phyloP scores from a whole-genome alignment of 202 grass and related monocot species.

The Cymbopogon flexuosus region DNA sequence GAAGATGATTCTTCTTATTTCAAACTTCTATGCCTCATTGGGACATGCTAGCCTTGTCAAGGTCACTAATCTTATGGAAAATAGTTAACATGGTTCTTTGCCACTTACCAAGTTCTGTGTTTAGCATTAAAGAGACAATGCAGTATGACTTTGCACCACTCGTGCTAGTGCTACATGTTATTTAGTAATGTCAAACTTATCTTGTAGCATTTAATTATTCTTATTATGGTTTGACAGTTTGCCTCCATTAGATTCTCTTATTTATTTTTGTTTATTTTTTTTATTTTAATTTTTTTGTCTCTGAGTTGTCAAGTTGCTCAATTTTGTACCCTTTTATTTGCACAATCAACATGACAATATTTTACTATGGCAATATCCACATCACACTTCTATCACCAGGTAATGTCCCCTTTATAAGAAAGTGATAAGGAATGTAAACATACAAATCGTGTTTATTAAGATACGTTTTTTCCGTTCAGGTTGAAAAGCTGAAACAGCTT shows the following conservation, averaged over 20 bases:
- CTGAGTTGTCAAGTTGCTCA: background rate
- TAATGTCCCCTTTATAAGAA: background rate
- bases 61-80: background rate
- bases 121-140: background rate
- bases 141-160: background rate
- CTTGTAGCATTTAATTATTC: background rate
- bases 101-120: background rate
- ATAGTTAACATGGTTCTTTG: background rate
- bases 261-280: no score
- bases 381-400: conserved; percentile 3
- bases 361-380: background rate
- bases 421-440: conserved; percentile 2
- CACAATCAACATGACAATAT: background rate
- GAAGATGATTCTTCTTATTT: background rate
- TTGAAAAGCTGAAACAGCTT: conserved; percentile 68
- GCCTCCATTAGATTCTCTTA: background rate
- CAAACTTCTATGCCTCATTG: background rate
- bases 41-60: background rate
- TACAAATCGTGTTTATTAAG: background rate
- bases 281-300: background rate
- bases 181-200: background rate
- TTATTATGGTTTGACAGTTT: background rate
- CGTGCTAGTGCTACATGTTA: background rate
- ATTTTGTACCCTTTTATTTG: conserved; percentile 9
- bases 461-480: conserved; percentile 42